These are phyloP conservation scores for Monosporascus cannonballus DNA, from an alignment of 2,329 filamentous ascomycete genomes.

Conservation along the genomic window DNA sequence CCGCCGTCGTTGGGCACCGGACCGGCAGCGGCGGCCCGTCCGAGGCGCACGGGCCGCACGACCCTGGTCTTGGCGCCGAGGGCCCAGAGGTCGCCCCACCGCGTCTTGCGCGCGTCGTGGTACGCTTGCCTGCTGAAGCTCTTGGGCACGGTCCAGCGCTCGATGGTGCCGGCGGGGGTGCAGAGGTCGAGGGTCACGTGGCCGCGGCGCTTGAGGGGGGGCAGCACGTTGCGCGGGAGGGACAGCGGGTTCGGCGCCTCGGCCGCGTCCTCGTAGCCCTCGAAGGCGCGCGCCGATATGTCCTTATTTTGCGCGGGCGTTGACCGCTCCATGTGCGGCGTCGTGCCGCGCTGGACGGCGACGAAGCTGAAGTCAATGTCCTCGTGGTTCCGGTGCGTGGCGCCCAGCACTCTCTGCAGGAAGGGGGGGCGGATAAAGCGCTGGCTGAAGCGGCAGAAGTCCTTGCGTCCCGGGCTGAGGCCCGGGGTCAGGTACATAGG, in stretches of 20 bases:
- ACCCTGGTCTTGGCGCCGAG: slow-evolving; percentile 85
- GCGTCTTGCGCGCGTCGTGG: slow-evolving; percentile 83
- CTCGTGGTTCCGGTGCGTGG: slow-evolving; percentile 71
- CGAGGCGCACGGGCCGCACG: slow-evolving; percentile 53
- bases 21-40: slow-evolving; percentile 30
- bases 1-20: slow-evolving; percentile 38
- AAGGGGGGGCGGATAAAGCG: slow-evolving; percentile 80
- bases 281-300: slow-evolving; percentile 62
- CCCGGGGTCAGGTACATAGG: slow-evolving; percentile 80
- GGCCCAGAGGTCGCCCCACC: slow-evolving; percentile 94
- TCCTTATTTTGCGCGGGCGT: slow-evolving; percentile 38
- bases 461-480: slow-evolving; percentile 67
- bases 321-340: slow-evolving; percentile 24
- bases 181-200: slow-evolving; percentile 90
- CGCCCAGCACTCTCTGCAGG: slow-evolving; percentile 69
- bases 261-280: slow-evolving; percentile 57
- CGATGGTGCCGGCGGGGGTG: slow-evolving; percentile 76
- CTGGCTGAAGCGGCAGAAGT: slow-evolving; percentile 88
- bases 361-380: slow-evolving; percentile 89
- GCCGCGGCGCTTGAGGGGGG: slow-evolving; percentile 79
- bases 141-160: slow-evolving; percentile 88
- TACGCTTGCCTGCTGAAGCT: slow-evolving; percentile 78
- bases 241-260: slow-evolving; percentile 51
- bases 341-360: slow-evolving; percentile 71
- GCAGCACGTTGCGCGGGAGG: slow-evolving; percentile 71